Evolutionary conservation across 78 protist genomes (phyloP), one percentile per base, ranked within the genome.

Genomic region (Dictyostelium firmibasis): DNA sequence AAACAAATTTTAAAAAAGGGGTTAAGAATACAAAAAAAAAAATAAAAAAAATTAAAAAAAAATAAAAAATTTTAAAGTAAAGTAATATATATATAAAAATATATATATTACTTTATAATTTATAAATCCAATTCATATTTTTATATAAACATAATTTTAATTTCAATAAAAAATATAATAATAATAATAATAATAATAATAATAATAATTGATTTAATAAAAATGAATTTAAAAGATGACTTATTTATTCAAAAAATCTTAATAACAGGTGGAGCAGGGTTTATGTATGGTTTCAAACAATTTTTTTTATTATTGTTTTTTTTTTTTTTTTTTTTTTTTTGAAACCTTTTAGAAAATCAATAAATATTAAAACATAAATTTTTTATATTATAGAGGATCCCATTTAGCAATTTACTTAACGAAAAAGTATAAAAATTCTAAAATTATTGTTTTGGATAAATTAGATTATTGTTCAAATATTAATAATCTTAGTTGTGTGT

Each of bases 381-480:
- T 4, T 38, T 38, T 38, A 5, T 53, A 8, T 4, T n/a, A 10
- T 60, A 95, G 95, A 41, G 98, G 92, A 25, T 96, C 98, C 47
- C 94, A 97, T 72, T 69, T 96, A n/a, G 53, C 91, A 16, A 20
- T 50, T 7, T 31, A 13, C 50, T 25, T 89, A 35, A 33, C 47
- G 2, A 25, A 33, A 33, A 9, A 77, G 50, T 97, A 94, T 69
- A 87, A 96, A 35, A 76, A 91, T 27, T 67, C 77, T 92, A 33
- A 25, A 11, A 27, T 98, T 5, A 62, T 96, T 25, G 91, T 86
- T 72, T 29, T 98, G 27, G 99, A 98, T 97, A 95, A 82, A 84
- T 25, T 98, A 20, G 98, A 97, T 60, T 98, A 98, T 85, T 98
- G 99, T 72, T 93, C 99, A 20, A 91, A 70, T 50, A 29, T 72